These are phyloP conservation scores for Cyphellophora attinorum DNA, from an alignment of 2,329 filamentous ascomycete genomes.

Conservation along the genomic window DNA sequence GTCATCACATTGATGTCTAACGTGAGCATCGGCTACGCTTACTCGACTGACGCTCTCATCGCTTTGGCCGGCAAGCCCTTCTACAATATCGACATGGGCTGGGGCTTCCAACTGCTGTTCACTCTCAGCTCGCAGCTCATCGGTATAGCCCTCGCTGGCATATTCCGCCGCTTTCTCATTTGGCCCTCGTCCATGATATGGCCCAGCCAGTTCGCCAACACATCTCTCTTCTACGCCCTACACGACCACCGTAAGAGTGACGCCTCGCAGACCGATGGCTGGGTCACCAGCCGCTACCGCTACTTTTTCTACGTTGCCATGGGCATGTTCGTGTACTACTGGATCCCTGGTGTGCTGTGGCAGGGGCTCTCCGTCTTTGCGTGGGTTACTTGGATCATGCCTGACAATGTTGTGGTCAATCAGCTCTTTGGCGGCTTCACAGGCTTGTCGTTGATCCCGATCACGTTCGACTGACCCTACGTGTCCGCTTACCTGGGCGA, in stretches of 20 bases:
- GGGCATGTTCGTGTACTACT: constrained; percentile 53
- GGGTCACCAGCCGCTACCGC: constrained; percentile 52
- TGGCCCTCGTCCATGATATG: constrained; percentile 58
- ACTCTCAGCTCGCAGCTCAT: constrained; percentile 37
- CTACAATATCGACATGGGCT: constrained; percentile 18
- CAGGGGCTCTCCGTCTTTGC: constrained; percentile 58
- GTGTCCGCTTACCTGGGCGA: constrained; percentile 22
- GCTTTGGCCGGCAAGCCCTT: constrained; percentile 19
- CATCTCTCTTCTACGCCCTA: constrained; percentile 60
- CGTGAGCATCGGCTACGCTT: constrained; percentile 20
- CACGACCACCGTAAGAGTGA: constrained; percentile 50
- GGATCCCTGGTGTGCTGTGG: constrained; percentile 55
- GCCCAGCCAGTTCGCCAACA: constrained; percentile 54
- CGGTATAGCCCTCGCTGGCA: constrained; percentile 50
- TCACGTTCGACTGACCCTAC: constrained; percentile 39
- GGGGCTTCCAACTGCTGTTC: constrained; percentile 20
- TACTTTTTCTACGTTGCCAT: constrained; percentile 50
- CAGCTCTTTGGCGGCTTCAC: constrained; percentile 40
- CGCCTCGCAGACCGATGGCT: constrained; percentile 48
- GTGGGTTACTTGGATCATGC: constrained; percentile 58
- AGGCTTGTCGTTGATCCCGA: constrained; percentile 58
- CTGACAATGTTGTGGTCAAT: constrained; percentile 43
- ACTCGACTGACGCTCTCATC: constrained; percentile 20
- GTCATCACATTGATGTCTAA: constrained; percentile 34
- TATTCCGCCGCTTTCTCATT: constrained; percentile 55